These are phyloP conservation scores for Phyllosticta citrichinensis DNA, from an alignment of 2,329 filamentous ascomycete species.

Conservation along the genomic window DNA sequence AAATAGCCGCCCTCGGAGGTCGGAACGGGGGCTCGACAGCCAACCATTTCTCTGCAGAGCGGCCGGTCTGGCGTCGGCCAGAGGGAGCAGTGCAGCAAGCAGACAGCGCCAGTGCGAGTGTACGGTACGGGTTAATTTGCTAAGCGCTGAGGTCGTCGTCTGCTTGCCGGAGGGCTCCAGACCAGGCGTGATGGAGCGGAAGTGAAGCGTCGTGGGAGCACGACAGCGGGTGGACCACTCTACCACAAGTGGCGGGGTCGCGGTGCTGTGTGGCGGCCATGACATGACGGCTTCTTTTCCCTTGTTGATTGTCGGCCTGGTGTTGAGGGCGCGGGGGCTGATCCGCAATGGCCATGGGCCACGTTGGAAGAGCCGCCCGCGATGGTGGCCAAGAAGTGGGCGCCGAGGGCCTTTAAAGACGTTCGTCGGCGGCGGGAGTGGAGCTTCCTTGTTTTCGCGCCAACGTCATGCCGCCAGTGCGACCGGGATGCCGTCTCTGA, in stretches of 20 bases:
- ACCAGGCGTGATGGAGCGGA: neutral
- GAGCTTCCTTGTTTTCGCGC: neutral
- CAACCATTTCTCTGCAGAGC: slow-evolving; percentile 28
- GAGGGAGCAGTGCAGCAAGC: slow-evolving; percentile 24
- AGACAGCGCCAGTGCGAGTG: slow-evolving; percentile 12
- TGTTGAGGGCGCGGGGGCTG: neutral
- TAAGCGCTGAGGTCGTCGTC: neutral
- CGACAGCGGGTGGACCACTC: neutral
- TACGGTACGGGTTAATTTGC: neutral
- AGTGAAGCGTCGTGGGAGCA: neutral
- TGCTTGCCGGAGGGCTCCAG: slow-evolving; percentile 1
- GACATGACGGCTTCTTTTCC: slow-evolving; percentile 18
- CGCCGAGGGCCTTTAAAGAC: neutral
- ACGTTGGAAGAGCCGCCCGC: neutral
- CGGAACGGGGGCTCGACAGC: slow-evolving; percentile 24
- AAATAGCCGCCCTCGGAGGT: slow-evolving; percentile 28
- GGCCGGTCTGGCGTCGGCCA: slow-evolving; percentile 25
- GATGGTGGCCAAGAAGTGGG: neutral
- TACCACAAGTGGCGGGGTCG: slow-evolving; percentile 13
- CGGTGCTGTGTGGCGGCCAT: slow-evolving; percentile 14
- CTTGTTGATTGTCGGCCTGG: slow-evolving; percentile 11
- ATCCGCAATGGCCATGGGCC: neutral
- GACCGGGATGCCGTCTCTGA: neutral
- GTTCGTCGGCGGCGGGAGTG: neutral
- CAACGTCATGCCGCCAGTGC: neutral